phyloP scores from a whole-genome alignment of 441 rosid species.

The Gossypium laxum region DNA sequence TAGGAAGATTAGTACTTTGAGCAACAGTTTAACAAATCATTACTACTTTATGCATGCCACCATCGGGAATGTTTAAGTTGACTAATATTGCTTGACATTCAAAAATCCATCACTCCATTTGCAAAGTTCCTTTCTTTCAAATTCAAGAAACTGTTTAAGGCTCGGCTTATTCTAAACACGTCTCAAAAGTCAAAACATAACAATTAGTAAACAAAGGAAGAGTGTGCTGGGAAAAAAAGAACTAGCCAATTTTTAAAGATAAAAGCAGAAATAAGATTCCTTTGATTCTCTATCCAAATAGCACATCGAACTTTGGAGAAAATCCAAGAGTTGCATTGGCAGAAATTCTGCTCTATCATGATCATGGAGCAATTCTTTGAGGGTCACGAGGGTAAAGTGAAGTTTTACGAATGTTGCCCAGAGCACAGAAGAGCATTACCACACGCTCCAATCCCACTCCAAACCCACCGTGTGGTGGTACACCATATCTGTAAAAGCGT shows the following conservation, averaged over 20 bases:
- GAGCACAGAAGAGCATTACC: constrained; percentile 76
- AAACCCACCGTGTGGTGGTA: constrained; percentile 80
- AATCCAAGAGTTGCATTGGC: neutral
- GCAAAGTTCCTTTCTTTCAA: neutral
- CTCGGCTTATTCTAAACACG: neutral
- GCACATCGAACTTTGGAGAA: neutral
- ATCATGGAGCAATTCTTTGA: constrained; percentile 52
- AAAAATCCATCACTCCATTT: neutral
- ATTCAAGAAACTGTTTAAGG: neutral
- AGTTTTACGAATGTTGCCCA: constrained; percentile 71
- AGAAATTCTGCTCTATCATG: neutral
- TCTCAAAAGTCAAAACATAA: neutral
- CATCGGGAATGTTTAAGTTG: no score
- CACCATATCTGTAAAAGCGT: constrained; percentile 44
- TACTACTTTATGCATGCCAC: neutral
- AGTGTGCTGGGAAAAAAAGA: neutral
- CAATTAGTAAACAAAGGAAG: neutral
- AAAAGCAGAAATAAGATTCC: neutral
- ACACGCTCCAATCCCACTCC: constrained; percentile 81
- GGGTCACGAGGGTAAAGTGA: constrained; percentile 87
- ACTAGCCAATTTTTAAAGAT: neutral
- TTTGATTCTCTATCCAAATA: constrained; percentile 2
- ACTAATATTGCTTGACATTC: neutral
- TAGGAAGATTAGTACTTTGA: constrained; percentile 82
- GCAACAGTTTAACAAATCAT: constrained; percentile 67